A percentile compares a stretch with the other conserved stretches of the same genome.
These are phyloP conservation scores for Thalassiosira exigua DNA, from an alignment of 352 stramenopile genomes.

Conservation along the genomic window DNA sequence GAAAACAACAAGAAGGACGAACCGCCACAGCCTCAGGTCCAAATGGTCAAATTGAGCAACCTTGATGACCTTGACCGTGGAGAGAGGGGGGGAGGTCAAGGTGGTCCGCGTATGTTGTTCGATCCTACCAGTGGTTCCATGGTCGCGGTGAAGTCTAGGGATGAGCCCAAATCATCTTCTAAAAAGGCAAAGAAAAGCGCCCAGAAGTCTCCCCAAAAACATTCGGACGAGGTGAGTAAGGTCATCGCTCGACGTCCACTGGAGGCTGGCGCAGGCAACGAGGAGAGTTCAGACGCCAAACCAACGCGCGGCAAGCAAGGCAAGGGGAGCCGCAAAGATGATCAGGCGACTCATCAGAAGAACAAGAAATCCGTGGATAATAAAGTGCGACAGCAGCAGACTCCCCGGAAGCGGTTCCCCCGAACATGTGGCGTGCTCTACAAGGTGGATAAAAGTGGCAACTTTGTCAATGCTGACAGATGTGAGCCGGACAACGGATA, in stretches of 20 bases:
- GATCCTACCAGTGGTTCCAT: conserved; percentile 84
- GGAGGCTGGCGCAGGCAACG: conserved; percentile 17
- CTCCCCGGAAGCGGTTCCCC: conserved; percentile 49
- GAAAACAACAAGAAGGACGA: conserved; percentile 39
- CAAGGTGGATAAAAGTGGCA: conserved; percentile 67
- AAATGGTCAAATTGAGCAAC: conserved; percentile 72
- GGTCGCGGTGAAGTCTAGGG: conserved; percentile 62
- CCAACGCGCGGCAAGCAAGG: conserved; percentile 49
- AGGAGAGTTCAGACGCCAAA: conserved; percentile 36
- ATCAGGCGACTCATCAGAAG: conserved; percentile 32
- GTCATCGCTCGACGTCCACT: conserved; percentile 5
- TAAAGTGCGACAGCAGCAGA: conserved; percentile 22
- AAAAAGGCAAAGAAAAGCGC: conserved; percentile 40
- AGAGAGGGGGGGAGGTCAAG: conserved; percentile 41
- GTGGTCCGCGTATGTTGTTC: conserved; percentile 77
- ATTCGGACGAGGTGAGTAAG: conserved; percentile 25
- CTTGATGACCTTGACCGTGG: conserved; percentile 75
- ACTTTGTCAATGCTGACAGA: conserved; percentile 72
- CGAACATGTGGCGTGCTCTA: conserved; percentile 80
- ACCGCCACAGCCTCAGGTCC: conserved; percentile 12
- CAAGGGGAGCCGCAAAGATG: conserved; percentile 50
- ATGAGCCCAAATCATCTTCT: conserved; percentile 52
- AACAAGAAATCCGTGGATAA: conserved; percentile 32
- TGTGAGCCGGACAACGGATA: conserved; percentile 82
- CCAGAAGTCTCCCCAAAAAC: conserved; percentile 8